Conservation (phyloP, 768 basidiomycete species). For the Coprinopsis sp. region DNA sequence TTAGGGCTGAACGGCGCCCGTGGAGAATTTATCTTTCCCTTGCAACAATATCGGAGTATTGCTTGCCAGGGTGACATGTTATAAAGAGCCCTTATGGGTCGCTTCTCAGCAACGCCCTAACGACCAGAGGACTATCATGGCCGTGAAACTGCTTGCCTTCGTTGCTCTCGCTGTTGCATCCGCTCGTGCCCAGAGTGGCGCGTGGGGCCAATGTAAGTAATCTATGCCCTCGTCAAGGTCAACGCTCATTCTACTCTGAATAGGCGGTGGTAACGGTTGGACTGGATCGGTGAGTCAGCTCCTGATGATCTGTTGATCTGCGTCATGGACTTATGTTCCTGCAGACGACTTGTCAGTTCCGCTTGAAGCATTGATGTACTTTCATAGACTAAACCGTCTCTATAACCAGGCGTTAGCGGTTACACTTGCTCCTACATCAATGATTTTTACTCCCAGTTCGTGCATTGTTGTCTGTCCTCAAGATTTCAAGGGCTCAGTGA, state of each 20-base stretch:
- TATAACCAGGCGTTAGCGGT: constrained; percentile 22
- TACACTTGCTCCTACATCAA: constrained; percentile 24
- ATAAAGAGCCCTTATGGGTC: too few species aligned
- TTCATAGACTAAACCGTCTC: not conserved
- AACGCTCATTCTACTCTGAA: not conserved
- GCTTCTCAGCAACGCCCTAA: too few species aligned
- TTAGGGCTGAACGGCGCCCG: too few species aligned
- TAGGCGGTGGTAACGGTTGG: constrained; percentile 27
- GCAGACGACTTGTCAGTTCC: not conserved
- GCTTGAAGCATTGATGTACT: not conserved
- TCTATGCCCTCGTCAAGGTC: not conserved
- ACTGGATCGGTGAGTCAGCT: constrained; percentile 21
- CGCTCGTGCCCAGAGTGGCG: constrained; percentile 9
- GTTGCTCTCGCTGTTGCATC: constrained; percentile 3
- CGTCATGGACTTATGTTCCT: not conserved
- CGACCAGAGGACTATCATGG: too few species aligned
- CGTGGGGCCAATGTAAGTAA: constrained; percentile 28
- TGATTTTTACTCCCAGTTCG: constrained; percentile 30
- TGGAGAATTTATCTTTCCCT: too few species aligned
- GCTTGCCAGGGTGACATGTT: too few species aligned
- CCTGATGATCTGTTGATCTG: not conserved
- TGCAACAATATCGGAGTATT: too few species aligned
- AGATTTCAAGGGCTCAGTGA: not conserved
- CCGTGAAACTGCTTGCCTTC: constrained; percentile 7
- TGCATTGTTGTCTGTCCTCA: not conserved